These are phyloP conservation scores for Backusella westeae DNA, from an alignment of 192 early-diverging fungal species.

Conservation along the genomic window DNA sequence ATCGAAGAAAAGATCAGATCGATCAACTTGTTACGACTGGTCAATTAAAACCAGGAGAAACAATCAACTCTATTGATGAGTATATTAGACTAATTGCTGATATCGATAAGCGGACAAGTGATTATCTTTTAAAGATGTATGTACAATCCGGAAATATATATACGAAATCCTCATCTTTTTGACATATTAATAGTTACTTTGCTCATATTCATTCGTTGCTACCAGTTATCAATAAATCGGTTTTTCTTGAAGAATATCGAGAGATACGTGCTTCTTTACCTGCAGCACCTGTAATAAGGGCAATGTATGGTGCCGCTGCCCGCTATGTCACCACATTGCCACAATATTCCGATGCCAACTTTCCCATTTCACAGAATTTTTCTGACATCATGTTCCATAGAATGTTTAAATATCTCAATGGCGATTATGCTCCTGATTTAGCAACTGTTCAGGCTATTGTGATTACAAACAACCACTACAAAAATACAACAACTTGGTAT, in stretches of 20 bases:
- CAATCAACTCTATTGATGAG: slow-evolving; percentile 10
- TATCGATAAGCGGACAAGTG: slow-evolving; percentile 20
- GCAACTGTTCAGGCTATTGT: slow-evolving; percentile 29
- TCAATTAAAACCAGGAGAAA: neutral
- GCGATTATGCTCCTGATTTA: slow-evolving; percentile 18
- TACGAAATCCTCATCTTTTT: neutral
- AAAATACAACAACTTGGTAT: slow-evolving; percentile 15
- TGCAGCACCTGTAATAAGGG: slow-evolving; percentile 25
- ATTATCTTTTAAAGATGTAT: slow-evolving; percentile 31
- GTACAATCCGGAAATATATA: neutral
- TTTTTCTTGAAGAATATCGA: slow-evolving; percentile 51
- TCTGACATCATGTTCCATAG: slow-evolving; percentile 13
- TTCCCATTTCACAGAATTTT: neutral
- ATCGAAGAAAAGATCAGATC: slow-evolving; percentile 16
- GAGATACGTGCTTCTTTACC: slow-evolving; percentile 20
- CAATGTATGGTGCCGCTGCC: slow-evolving; percentile 33
- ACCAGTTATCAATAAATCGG: slow-evolving; percentile 63
- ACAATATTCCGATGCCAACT: neutral
- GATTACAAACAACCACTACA: slow-evolving; percentile 28
- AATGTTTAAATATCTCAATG: slow-evolving; percentile 1
- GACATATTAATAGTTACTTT: slow-evolving; percentile 47
- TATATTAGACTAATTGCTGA: slow-evolving; percentile 27
- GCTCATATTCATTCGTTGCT: slow-evolving; percentile 65
- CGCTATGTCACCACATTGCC: slow-evolving; percentile 26
- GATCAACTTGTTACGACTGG: neutral